Evolutionary conservation across 2,329 filamentous ascomycete species (phyloP), one percentile per base, ranked within the genome.

Genomic region (Ceratocystis alfenasii): DNA sequence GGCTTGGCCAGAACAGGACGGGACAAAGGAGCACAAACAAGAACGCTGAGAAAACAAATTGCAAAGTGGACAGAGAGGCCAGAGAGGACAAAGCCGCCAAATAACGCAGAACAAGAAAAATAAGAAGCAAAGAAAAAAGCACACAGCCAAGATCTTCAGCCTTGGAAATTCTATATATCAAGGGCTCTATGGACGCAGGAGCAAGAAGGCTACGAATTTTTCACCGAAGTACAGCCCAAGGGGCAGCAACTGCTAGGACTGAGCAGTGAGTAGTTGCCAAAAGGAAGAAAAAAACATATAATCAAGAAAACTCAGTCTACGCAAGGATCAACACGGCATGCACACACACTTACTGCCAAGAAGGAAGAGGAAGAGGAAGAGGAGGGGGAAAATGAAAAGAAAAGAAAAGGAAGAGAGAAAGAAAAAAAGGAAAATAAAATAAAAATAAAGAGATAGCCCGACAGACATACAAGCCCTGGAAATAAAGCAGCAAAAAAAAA

Each of bases 171-270:
- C 36, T 41, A 41, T 41, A 25, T 53, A 53, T 53, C 22, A 53
- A 53, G 15, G 15, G 22, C 48, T 25, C 25, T 25, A 25, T 22
- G 22, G 48, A 22, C 36, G 10, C 55, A 62, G 44, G 60, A 62
- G 12, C n/a, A 41, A 46, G 36, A 44, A 41, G 60, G 36, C 33
- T 45, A 46, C 36, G 60, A 46, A 62, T 28, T 62, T 44, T 46
- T 62, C 44, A 41, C 60, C 60, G 22, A 46, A 46, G 36, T 45
- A 62, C 60, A 62, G 20, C 25, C 60, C 44, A 62, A 33, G 44
- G 59, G 30, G 59, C 20, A 53, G 48, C 22, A 53, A 53, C 10
- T 53, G 20, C 48, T 17, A 25, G 33, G 10, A 41, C 36, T 41
- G 36, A 41, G 36, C 36, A 41, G 36, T 12, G 36, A 15, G 36